Evolutionary conservation across 768 basidiomycete genomes (phyloP).

Genomic region (Paxillus ammoniavirescens): DNA sequence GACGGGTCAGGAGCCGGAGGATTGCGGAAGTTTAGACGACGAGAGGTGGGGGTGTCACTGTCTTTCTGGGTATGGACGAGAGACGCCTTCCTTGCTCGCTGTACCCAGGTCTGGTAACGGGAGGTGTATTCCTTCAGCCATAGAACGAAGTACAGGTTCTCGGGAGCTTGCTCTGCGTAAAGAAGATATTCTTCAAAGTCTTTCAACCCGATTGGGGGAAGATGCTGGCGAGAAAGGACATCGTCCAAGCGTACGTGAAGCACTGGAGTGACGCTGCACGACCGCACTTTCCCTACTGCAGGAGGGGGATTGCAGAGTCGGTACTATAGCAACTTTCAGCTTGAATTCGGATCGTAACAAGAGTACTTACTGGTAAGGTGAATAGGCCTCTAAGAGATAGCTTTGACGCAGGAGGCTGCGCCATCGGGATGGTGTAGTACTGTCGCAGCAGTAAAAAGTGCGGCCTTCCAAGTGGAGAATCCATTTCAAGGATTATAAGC

Average conservation of each 20-base stretch:
- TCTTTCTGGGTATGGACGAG: slow-evolving; percentile 38
- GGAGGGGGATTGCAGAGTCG: slow-evolving; percentile 71
- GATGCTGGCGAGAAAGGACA: slow-evolving; percentile 70
- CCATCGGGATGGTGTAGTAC: slow-evolving; percentile 12
- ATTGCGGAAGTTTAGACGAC: slow-evolving; percentile 26
- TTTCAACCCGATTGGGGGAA: slow-evolving; percentile 76
- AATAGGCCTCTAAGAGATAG: slow-evolving; percentile 37
- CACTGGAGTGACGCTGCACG: slow-evolving; percentile 65
- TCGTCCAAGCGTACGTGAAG: slow-evolving; percentile 71
- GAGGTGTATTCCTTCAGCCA: slow-evolving; percentile 75
- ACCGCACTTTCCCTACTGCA: slow-evolving; percentile 64
- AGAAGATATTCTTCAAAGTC: slow-evolving; percentile 81
- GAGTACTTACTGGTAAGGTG: slow-evolving; percentile 37
- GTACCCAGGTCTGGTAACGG: slow-evolving; percentile 43
- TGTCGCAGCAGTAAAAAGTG: not conserved
- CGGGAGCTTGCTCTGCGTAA: slow-evolving; percentile 72
- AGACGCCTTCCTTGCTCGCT: slow-evolving; percentile 24
- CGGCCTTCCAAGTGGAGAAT: slow-evolving; percentile 4
- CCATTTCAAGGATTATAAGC: not conserved
- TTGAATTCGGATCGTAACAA: not conserved
- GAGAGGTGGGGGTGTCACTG: slow-evolving; percentile 34
- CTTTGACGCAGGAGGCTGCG: slow-evolving; percentile 28
- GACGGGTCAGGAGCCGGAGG: slow-evolving; percentile 45
- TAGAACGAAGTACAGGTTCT: slow-evolving; percentile 83
- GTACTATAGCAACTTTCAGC: slow-evolving; percentile 15